A percentile compares a stretch with the other conserved stretches of the same genome.
Evolutionary conservation across 192 early-diverging fungal species (phyloP).

Genomic region (Phlyctochytrium arcticum): DNA sequence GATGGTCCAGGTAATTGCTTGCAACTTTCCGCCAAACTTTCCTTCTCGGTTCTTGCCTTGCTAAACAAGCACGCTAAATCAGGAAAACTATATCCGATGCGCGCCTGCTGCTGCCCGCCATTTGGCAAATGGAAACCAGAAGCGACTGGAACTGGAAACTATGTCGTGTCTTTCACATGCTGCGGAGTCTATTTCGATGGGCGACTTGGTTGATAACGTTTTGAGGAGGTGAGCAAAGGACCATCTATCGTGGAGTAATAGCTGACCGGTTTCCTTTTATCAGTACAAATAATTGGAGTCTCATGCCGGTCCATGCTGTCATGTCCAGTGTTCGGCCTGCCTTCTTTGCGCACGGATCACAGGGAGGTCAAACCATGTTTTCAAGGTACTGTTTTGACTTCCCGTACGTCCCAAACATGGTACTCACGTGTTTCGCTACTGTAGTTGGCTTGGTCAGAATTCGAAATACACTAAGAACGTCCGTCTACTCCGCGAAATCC

Average conservation of each 20-base stretch:
- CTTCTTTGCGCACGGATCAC: conserved; percentile 70
- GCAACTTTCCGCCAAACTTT: too few species aligned
- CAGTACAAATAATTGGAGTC: conserved; percentile 82
- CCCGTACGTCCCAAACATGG: not conserved
- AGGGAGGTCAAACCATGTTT: conserved; percentile 21
- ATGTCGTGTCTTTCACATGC: conserved; percentile 73
- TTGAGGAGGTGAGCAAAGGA: conserved; percentile 24
- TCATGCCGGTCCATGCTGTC: conserved; percentile 84
- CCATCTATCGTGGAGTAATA: not conserved
- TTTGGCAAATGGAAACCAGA: conserved; percentile 13
- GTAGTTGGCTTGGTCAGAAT: conserved; percentile 86
- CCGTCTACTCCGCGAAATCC: conserved; percentile 76
- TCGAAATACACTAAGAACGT: conserved; percentile 71
- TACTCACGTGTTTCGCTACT: not conserved
- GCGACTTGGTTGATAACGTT: conserved; percentile 75
- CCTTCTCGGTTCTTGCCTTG: too few species aligned
- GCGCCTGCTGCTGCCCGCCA: conserved; percentile 49
- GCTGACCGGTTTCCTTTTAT: not conserved
- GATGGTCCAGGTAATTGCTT: conserved; percentile 77
- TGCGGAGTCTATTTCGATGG: conserved; percentile 80
- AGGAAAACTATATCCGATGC: conserved; percentile 85
- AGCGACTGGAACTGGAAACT: conserved; percentile 26
- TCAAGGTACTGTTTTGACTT: conserved; percentile 31
- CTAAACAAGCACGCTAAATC: too few species aligned
- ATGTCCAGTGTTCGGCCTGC: conserved; percentile 82